Evolutionary conservation across 345 rosid species (phyloP).

Genomic region (Hevea brasiliensis): DNA sequence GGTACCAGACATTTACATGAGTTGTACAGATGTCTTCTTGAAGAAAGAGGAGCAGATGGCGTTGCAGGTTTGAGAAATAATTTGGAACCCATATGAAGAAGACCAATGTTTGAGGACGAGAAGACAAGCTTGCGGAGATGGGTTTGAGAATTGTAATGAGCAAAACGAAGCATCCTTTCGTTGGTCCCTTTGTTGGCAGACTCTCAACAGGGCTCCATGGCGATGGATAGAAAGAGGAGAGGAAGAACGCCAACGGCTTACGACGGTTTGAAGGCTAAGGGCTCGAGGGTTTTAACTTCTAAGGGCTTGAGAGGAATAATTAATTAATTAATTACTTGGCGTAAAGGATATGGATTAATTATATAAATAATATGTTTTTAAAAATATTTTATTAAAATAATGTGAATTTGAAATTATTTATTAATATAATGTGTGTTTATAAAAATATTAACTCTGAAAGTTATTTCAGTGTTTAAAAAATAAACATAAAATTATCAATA

Average conservation of each 20-base stretch:
- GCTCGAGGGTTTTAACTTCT: no score
- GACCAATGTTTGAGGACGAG: background rate
- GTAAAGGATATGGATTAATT: no score
- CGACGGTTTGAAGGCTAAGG: no score
- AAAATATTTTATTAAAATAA: no score
- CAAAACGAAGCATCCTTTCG: constrained; percentile 21
- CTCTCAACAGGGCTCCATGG: constrained; percentile 3
- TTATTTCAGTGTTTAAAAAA: no score
- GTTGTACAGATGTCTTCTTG: constrained; percentile 16
- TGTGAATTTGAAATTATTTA: no score
- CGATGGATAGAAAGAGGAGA: background rate
- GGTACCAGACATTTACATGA: constrained; percentile 18
- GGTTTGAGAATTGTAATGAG: background rate
- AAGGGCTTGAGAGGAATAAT: background rate
- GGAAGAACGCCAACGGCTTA: background rate
- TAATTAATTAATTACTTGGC: no score
- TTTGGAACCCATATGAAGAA: constrained; percentile 34
- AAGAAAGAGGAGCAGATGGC: constrained; percentile 4
- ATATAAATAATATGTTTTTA: no score
- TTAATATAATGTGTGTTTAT: no score
- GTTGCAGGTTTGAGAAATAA: constrained; percentile 19
- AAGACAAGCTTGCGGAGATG: constrained; percentile 3
- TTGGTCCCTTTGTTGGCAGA: background rate
- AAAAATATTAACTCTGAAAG: no score
- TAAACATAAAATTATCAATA: no score